Conservation (phyloP, 2,329 filamentous ascomycete genomes). For the Endothia cerciana region DNA sequence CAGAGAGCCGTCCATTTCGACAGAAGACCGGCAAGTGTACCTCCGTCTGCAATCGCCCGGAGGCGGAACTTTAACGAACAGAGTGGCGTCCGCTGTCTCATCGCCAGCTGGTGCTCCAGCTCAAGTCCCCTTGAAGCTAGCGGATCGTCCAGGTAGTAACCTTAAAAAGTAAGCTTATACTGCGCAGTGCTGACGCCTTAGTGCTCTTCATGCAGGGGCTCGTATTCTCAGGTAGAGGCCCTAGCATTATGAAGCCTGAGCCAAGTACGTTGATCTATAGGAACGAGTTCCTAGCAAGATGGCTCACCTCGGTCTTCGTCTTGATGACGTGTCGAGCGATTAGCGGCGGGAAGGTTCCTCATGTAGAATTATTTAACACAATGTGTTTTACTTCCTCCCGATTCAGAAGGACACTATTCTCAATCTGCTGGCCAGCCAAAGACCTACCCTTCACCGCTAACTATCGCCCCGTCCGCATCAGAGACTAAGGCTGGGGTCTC, state of each 20-base stretch:
- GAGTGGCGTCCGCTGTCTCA: not conserved
- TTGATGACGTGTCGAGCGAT: not conserved
- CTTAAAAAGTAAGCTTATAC: conserved; percentile 2
- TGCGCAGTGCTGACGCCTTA: too few relatives aligned
- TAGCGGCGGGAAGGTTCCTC: not conserved
- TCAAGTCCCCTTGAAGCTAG: not conserved
- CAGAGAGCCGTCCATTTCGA: not conserved
- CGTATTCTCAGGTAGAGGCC: not conserved
- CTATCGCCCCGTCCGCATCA: not conserved
- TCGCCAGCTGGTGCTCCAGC: not conserved
- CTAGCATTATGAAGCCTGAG: too few relatives aligned
- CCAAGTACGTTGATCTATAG: not conserved
- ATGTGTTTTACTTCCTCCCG: not conserved
- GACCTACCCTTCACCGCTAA: not conserved
- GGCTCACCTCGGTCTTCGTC: not conserved
- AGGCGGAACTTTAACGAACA: not conserved
- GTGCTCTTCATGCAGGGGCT: not conserved
- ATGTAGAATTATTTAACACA: not conserved
- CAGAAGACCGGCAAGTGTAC: not conserved
- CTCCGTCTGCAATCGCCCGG: not conserved
- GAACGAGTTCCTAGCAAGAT: not conserved
- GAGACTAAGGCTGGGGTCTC: not conserved
- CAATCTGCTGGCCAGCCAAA: not conserved
- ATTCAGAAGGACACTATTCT: not conserved
- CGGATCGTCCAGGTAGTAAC: not conserved